Conservation (phyloP, 169 alveolate species). For the Plasmodium sp. region DNA sequence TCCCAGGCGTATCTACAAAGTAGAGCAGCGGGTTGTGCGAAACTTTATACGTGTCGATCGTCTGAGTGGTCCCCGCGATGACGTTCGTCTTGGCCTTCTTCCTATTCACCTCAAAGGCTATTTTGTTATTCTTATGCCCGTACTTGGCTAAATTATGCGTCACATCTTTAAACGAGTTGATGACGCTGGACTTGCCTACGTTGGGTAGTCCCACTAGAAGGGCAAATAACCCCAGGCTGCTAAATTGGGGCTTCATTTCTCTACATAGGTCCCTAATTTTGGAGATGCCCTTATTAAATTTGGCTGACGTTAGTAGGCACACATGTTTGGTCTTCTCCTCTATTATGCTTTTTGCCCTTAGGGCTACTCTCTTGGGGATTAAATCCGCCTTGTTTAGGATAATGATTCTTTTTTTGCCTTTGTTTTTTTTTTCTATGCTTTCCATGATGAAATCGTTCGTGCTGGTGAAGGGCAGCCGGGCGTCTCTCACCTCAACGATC, state of each 20-base stretch:
- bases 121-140: conserved; percentile 54
- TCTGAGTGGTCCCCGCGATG: conserved; percentile 67
- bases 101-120: conserved; percentile 64
- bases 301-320: conserved; percentile 64
- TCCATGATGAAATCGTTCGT: conserved; percentile 70
- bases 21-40: conserved; percentile 65
- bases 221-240: conserved; percentile 52
- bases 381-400: conserved; percentile 78
- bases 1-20: conserved; percentile 71
- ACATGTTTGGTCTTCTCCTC: conserved; percentile 56
- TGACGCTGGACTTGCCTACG: conserved; percentile 98
- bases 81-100: conserved; percentile 50
- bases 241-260: conserved; percentile 72
- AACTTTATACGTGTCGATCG: conserved; percentile 41
- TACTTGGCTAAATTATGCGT: conserved; percentile 56
- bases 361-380: conserved; percentile 47
- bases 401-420: conserved; percentile 54
- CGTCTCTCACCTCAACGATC: conserved; percentile 78
- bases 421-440: background rate
- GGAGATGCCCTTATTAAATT: conserved; percentile 48
- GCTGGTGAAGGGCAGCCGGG: conserved; percentile 79
- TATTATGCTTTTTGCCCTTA: conserved; percentile 47
- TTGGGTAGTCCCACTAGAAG: conserved; percentile 97
- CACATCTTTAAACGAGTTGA: conserved; percentile 85
- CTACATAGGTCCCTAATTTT: conserved; percentile 68